These are phyloP conservation scores for Ajuga reptans DNA, from an alignment of 305 asterid species.

Conservation along the genomic window DNA sequence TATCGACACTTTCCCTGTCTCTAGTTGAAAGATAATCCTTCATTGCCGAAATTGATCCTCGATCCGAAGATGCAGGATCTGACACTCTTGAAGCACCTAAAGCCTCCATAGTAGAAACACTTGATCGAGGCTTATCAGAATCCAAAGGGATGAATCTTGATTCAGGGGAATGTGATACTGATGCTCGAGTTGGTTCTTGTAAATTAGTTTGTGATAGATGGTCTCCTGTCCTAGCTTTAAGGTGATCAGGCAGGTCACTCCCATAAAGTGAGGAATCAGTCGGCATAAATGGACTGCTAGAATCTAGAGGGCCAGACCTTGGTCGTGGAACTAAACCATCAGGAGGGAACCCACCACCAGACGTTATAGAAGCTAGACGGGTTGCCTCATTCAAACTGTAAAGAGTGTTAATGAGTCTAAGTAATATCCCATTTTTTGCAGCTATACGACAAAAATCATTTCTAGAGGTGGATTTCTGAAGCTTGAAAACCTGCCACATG, in stretches of 20 bases:
- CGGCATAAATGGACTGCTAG: constrained; percentile 46
- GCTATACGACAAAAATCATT: constrained; percentile 95
- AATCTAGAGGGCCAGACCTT: constrained; percentile 70
- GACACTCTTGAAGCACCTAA: constrained; percentile 44
- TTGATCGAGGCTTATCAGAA: constrained; percentile 44
- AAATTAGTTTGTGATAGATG: constrained; percentile 44
- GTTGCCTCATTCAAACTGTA: constrained; percentile 92
- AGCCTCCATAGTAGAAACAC: constrained; percentile 42
- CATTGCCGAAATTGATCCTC: constrained; percentile 29
- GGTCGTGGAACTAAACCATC: constrained; percentile 64
- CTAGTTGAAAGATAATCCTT: constrained; percentile 32
- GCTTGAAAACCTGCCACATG: constrained; percentile 99
- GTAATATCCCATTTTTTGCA: constrained; percentile 87
- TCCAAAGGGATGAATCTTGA: constrained; percentile 47
- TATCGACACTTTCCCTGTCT: constrained; percentile 31
- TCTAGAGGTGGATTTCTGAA: constrained; percentile 86
- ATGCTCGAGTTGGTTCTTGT: constrained; percentile 60
- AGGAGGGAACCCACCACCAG: constrained; percentile 63
- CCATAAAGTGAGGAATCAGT: constrained; percentile 53
- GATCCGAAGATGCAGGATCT: constrained; percentile 41
- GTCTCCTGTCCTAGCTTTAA: constrained; percentile 63
- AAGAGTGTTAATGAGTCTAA: constrained; percentile 87
- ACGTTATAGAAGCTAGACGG: constrained; percentile 69
- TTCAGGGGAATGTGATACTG: constrained; percentile 65
- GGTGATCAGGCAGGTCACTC: constrained; percentile 57